Evolutionary conservation across 2,329 filamentous ascomycete species (phyloP), one percentile per base, ranked within the genome.

Genomic region (Parascedosporium putredinis): DNA sequence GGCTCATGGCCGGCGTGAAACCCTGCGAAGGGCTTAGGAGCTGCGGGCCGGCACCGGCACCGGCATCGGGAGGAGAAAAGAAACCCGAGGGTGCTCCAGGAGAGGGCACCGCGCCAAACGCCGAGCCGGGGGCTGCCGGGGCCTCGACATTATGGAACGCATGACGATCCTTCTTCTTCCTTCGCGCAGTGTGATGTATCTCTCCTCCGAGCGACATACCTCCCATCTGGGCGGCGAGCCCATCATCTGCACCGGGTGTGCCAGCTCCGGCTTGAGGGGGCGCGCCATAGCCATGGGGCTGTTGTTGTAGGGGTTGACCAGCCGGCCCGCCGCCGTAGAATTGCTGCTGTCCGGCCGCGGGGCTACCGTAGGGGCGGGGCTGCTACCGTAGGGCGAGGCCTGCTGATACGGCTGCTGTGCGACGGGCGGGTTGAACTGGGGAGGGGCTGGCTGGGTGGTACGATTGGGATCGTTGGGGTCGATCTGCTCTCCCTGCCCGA

Each of bases 161-260:
- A 68, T 97, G 91, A 52, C 88, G 81, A 64, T 96, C 86, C 76
- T 95, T 96, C 80, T 95, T 97, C 75, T 90, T 88, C 66, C 74
- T 85, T 63, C 81, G 75, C 51, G 67, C 68, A 2, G 71, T 70
- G 45, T 77, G 64, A 31, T 72, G 70, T 43, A 73, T 67, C 38
- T 75, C 71, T 9, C 51, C 54, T 38, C 75, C 80, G 56, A 95
- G 70, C 36, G 75, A 82, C 76, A 94, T 79, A 53, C 81, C 81
- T 38, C 83, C 83, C 83, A 95, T 85, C 65, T 94, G 88, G 50
- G 81, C 76, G 44, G 81, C 75, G 52, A 88, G 64, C 14, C 62
- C 67, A 58, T 79, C 75, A 51, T 67, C 67, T 50, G 63, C 60
- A 36, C 63, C 61, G 20, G 63, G 60, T 57, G 58, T 57, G 54